phyloP scores from a whole-genome alignment of 2,329 filamentous ascomycete species.

The Penicillium sp. region DNA sequence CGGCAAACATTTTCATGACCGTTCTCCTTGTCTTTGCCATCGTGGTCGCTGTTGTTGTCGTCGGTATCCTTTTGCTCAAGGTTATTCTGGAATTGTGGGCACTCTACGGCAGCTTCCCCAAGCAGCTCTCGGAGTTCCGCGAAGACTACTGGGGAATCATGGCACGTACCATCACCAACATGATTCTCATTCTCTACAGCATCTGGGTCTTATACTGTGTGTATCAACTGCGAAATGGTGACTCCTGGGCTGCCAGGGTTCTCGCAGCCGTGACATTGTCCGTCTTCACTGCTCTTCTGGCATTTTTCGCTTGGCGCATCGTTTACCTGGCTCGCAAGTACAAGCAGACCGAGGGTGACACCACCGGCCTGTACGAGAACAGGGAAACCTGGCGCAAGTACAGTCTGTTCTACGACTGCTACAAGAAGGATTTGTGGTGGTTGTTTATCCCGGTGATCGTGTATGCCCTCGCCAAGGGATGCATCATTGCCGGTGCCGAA shows the following conservation, averaged over 20 bases:
- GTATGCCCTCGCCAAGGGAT: conserved; percentile 90
- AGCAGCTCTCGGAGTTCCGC: conserved; percentile 80
- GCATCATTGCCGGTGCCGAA: conserved; percentile 81
- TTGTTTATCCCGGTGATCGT: conserved; percentile 86
- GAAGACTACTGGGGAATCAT: conserved; percentile 96
- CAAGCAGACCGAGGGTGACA: conserved; percentile 76
- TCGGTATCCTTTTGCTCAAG: conserved; percentile 88
- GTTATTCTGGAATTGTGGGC: conserved; percentile 90
- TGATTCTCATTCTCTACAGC: conserved; percentile 91
- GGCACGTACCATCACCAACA: conserved; percentile 82
- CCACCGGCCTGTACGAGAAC: conserved; percentile 78
- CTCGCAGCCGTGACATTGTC: conserved; percentile 82
- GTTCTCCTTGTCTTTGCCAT: conserved; percentile 88
- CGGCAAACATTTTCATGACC: conserved; percentile 95
- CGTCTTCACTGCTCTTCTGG: conserved; percentile 80
- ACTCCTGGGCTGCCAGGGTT: conserved; percentile 89
- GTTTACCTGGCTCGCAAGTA: conserved; percentile 75
- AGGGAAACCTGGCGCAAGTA: conserved; percentile 94
- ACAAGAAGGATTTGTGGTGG: conserved; percentile 97
- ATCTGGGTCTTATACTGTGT: conserved; percentile 96
- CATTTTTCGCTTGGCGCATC: conserved; percentile 84
- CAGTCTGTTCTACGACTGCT: conserved; percentile 95
- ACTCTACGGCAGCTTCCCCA: conserved; percentile 84
- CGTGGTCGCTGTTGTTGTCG: conserved; percentile 79
- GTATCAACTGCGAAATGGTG: conserved; percentile 90